Evolutionary conservation across 306 rosid species (phyloP).

Genomic region (Cotoneaster glaucophyllus): DNA sequence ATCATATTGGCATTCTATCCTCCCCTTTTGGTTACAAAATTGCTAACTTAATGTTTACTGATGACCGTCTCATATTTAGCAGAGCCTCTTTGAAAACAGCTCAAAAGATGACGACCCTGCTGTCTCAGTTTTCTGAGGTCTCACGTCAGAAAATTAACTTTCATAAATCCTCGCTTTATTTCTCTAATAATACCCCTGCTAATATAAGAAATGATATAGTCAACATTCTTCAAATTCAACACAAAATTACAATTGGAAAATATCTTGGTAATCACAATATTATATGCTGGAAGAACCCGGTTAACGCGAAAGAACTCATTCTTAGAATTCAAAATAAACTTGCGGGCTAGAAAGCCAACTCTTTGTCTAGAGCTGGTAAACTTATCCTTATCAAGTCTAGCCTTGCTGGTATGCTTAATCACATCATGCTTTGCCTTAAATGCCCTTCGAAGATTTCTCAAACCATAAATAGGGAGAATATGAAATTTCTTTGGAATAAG

Average conservation of each 20-base stretch:
- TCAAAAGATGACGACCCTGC: not conserved
- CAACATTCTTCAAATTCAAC: not conserved
- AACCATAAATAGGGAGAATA: accelerated
- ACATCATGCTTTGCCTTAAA: not conserved
- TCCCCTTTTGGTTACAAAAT: not conserved
- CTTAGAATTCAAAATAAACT: not conserved
- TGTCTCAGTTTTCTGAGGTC: not conserved
- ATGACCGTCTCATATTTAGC: not conserved
- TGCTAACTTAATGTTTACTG: not conserved
- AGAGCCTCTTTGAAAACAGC: not conserved
- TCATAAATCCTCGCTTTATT: not conserved
- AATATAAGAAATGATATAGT: not conserved
- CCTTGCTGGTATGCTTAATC: not conserved
- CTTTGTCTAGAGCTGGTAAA: not conserved
- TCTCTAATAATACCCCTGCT: not conserved
- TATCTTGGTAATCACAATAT: not conserved
- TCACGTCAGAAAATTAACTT: not conserved
- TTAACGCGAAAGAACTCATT: not conserved
- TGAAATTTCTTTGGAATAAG: not conserved
- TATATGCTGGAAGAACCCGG: not conserved
- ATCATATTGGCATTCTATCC: not conserved
- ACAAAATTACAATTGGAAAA: not conserved
- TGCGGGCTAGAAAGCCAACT: not conserved
- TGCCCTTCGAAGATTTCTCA: not conserved
- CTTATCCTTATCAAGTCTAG: not conserved